Evolutionary conservation across 352 stramenopile species (phyloP).

Genomic region (Peronosclerospora sorghi): DNA sequence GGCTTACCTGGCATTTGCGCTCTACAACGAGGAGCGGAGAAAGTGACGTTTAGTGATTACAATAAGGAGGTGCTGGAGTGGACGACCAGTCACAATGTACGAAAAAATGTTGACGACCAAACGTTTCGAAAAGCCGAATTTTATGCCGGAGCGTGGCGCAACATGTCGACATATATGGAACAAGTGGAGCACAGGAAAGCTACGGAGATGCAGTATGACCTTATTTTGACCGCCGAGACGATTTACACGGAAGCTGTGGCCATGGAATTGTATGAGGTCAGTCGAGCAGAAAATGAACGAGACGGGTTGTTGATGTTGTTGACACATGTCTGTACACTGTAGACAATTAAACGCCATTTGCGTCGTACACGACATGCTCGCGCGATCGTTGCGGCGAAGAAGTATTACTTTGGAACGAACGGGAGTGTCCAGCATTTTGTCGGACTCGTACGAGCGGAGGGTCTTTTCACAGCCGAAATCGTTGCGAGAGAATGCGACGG

Average conservation of each 20-base stretch:
- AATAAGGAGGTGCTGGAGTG: slow-evolving; percentile 84
- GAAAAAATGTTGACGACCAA: slow-evolving; percentile 29
- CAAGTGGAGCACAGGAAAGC: slow-evolving; percentile 17
- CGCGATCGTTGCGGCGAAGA: slow-evolving; percentile 70
- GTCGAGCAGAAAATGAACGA: not conserved
- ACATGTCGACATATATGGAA: slow-evolving; percentile 46
- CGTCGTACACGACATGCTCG: slow-evolving; percentile 25
- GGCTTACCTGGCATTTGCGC: slow-evolving; percentile 68
- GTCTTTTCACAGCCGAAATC: slow-evolving; percentile 34
- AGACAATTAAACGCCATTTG: slow-evolving; percentile 76
- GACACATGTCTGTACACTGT: not conserved
- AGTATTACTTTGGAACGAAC: slow-evolving; percentile 82
- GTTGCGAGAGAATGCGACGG: slow-evolving; percentile 66
- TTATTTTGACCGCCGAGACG: slow-evolving; percentile 78
- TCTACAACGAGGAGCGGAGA: slow-evolving; percentile 47
- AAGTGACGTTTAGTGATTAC: slow-evolving; percentile 79
- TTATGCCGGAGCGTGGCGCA: slow-evolving; percentile 63
- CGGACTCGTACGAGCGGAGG: slow-evolving; percentile 33
- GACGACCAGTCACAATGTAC: slow-evolving; percentile 70
- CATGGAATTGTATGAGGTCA: slow-evolving; percentile 58
- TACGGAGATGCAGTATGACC: slow-evolving; percentile 44
- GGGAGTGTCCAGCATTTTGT: slow-evolving; percentile 84
- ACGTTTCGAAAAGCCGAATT: slow-evolving; percentile 39
- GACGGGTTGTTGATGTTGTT: not conserved
- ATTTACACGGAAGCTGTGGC: slow-evolving; percentile 78